phyloP scores from a whole-genome alignment of 306 rosid species.

The Chamaecrista fasciculata region DNA sequence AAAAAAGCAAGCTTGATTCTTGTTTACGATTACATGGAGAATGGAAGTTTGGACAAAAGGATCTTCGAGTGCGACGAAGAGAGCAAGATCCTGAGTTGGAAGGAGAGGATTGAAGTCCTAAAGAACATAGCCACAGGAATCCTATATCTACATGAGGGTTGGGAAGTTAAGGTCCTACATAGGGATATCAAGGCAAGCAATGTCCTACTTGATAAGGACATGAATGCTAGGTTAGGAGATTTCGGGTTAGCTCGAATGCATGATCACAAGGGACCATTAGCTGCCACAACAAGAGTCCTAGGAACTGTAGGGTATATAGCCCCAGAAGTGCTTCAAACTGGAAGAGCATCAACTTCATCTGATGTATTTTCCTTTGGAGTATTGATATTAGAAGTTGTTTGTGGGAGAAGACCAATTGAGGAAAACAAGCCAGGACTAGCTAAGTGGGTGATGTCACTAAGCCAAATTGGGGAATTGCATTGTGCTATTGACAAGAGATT shows the following conservation, averaged over 20 bases:
- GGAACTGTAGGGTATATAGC: conserved; percentile 71
- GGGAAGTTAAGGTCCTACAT: no score
- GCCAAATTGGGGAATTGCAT: no score
- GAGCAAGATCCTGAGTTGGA: conserved; percentile 45
- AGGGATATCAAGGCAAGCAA: no score
- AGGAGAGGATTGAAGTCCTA: conserved; percentile 47
- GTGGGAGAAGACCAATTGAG: conserved; percentile 58
- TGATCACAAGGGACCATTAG: conserved; percentile 40
- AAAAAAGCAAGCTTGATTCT: conserved; percentile 51
- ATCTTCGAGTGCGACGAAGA: conserved; percentile 53
- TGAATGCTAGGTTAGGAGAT: no score
- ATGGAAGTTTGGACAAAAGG: conserved; percentile 63
- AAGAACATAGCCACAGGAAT: conserved; percentile 59
- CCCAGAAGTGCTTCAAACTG: conserved; percentile 53
- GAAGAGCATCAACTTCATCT: conserved; percentile 42
- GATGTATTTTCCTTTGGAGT: conserved; percentile 64
- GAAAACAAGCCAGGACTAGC: conserved; percentile 49
- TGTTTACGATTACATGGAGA: no score
- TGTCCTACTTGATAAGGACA: no score
- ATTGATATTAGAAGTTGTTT: no score
- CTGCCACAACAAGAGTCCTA: conserved; percentile 45
- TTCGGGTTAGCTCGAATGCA: conserved; percentile 64
- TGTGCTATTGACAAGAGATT: no score
- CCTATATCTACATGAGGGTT: conserved; percentile 62
- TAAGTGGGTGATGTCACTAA: conserved; percentile 53